Evolutionary conservation across 2,329 filamentous ascomycete genomes (phyloP).

Genomic region (Aspergillus sp.): DNA sequence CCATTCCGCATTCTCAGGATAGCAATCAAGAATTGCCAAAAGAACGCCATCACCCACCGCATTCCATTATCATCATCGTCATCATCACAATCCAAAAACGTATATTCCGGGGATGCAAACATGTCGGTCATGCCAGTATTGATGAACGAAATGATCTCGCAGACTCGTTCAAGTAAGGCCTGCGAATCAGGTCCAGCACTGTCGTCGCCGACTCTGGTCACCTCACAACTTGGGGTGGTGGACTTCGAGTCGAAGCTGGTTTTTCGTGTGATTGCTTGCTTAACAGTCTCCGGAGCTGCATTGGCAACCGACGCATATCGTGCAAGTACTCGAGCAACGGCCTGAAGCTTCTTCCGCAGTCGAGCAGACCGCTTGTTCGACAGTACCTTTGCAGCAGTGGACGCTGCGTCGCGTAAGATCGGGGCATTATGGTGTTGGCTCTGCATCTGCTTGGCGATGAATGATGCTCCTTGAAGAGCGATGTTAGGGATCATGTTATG

Average conservation of each 20-base stretch:
- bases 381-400: not conserved
- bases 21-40: not conserved
- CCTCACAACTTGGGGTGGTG: no score
- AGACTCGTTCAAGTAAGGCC: not conserved
- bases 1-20: not conserved
- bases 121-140: not conserved
- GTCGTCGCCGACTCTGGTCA: no score
- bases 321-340: conserved; percentile 1
- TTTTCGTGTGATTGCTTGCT: not conserved
- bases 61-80: not conserved
- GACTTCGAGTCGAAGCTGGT: not conserved
- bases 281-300: not conserved
- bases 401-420: not conserved
- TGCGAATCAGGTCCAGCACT: no score
- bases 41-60: not conserved
- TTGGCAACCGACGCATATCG: conserved; percentile 1
- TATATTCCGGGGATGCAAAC: not conserved
- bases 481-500: not conserved
- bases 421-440: not conserved
- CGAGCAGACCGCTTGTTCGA: not conserved
- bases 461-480: not conserved
- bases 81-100: not conserved
- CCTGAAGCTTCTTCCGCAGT: conserved; percentile 6
- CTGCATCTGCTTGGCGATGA: not conserved
- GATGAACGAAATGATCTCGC: not conserved